Evolutionary conservation across 2,329 filamentous ascomycete species (phyloP), one percentile per base, ranked within the genome.

Genomic region (Aureobasidium leucospermi): DNA sequence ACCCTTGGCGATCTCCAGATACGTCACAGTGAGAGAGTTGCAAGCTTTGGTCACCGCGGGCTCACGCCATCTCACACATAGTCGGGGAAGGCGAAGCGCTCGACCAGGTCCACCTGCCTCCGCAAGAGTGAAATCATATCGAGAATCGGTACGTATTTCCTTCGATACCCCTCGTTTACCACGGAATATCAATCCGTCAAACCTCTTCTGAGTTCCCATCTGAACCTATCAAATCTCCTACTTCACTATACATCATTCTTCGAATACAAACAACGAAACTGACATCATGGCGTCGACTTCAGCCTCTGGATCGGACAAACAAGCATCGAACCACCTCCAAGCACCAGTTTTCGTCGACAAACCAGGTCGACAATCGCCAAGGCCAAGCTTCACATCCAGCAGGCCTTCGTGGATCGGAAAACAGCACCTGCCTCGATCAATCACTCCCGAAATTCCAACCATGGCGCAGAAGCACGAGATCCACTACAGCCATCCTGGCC

Each of bases 401-500:
- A 58, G 36, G 39, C 62, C 62, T 28, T 62, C 62, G 36, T 63
- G 62, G 62, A 59, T 63, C 31, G 62, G 62, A 32, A 43, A 51
- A 19, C 58, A 49, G 6, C 43, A 55, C 6, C 9, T 23, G 36
- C 31, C 47, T 29, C 60, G 48, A 9, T 42, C 58, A 55, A 16
- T 29, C 23, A 46, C 48, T 8, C 46, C 60, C 16, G 45, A 23
- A 13, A 15, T 58, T 4, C 28, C 58, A 10, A 56, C 55, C 38
- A 72, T 72, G 70, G 68, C 67, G 56, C 66, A 67, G 36, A 66
- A 77, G 23, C 76, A 84, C 31, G 83, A 77, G 41, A 80, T 92
- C 67, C 82, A 78, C 59, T 90, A 84, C 74, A 76, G 77, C 58
- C 82, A 81, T 63, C 73, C 79, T 2, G 85, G 82, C 58, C 78